Evolutionary conservation across 2,329 filamentous ascomycete genomes (phyloP).

Genomic region (Hypoxylon sp.): DNA sequence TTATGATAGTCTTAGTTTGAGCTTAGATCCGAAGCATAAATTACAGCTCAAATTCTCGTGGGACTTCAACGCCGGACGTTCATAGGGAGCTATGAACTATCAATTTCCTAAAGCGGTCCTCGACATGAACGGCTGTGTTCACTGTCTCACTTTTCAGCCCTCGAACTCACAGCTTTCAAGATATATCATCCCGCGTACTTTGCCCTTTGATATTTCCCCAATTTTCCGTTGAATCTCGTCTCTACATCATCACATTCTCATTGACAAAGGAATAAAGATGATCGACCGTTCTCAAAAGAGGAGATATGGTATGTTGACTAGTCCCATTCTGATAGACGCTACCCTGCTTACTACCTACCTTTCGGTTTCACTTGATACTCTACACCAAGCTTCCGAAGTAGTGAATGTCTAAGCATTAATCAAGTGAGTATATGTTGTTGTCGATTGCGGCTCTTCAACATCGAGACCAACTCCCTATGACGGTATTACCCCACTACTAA

Average conservation of each 20-base stretch:
- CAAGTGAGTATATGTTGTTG: not conserved
- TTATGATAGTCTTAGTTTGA: too few species aligned
- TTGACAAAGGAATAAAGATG: not conserved
- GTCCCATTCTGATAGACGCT: not conserved
- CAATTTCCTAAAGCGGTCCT: too few species aligned
- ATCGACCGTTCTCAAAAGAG: not conserved
- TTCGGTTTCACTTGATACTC: not conserved
- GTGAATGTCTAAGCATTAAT: conserved; percentile 1
- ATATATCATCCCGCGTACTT: too few species aligned
- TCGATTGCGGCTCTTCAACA: conserved; percentile 8
- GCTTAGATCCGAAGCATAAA: too few species aligned
- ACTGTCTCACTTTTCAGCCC: too few species aligned
- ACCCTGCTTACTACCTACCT: not conserved
- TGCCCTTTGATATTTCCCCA: too few species aligned
- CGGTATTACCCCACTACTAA: conserved; percentile 23
- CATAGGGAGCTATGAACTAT: too few species aligned
- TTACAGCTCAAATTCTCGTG: too few species aligned
- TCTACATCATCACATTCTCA: not conserved
- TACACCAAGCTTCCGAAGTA: not conserved
- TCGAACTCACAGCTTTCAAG: too few species aligned
- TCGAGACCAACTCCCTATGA: conserved; percentile 3
- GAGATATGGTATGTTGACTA: not conserved
- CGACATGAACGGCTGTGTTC: too few species aligned
- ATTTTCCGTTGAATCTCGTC: too few species aligned
- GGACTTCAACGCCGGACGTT: too few species aligned